Conservation (phyloP, 2,329 filamentous ascomycete species). For the Lomentospora prolificans region DNA sequence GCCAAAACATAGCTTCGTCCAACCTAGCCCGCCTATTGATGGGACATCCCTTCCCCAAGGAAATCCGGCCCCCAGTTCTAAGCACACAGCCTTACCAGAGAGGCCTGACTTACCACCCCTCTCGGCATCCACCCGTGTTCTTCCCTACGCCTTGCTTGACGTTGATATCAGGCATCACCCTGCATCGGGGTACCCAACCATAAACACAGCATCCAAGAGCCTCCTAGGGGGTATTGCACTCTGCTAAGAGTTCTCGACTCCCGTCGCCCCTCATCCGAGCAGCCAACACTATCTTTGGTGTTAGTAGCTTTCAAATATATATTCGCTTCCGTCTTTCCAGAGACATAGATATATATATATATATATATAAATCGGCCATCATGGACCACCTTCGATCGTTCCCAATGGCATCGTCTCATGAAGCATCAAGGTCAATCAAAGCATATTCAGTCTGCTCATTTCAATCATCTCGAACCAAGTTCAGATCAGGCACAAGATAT, state of each 20-base stretch:
- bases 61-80: neutral
- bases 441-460: neutral
- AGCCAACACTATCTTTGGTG: neutral
- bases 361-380: neutral
- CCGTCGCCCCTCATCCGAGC: neutral
- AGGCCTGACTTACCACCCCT: neutral
- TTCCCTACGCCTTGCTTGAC: neutral
- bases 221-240: neutral
- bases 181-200: neutral
- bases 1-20: neutral
- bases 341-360: neutral
- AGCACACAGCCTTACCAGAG: neutral
- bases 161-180: neutral
- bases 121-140: neutral
- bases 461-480: neutral
- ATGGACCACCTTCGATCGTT: neutral
- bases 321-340: neutral
- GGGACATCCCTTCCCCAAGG: neutral
- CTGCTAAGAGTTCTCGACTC: neutral
- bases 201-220: neutral
- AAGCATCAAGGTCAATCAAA: neutral
- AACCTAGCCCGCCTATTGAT: neutral
- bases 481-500: neutral
- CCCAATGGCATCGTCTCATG: neutral
- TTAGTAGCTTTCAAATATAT: neutral